Evolutionary conservation across 345 rosid species (phyloP), one percentile per base, ranked within the genome.

Genomic region (Microthlaspi erraticum): DNA sequence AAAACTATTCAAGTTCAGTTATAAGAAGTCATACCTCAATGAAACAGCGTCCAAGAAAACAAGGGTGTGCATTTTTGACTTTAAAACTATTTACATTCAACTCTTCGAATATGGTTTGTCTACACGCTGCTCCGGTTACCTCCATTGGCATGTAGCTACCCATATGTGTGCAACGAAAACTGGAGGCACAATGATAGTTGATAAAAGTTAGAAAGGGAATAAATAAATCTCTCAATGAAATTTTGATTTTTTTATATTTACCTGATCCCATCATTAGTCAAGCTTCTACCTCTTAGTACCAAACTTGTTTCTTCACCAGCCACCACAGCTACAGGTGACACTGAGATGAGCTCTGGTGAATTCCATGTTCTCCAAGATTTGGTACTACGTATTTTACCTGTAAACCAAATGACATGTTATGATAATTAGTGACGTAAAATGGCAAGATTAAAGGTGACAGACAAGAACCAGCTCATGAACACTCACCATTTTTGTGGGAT

Each of bases 241-340:
- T 8, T 58, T n/a, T 11, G 38, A 13, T 3, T 39, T 42, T 17
- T 10, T 56, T 50, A 41, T 49, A 39, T 87, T 81, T 70, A 89
- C 98, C 78, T 85, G 72, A 95, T 92, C 36, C 94, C 89, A 29
- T 81, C 81, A 64, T 68, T 77, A 54, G 81, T 73, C 64, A 89
- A 79, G 77, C 86, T 86, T 83, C 91, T 86, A 59, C 98, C 98
- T 84, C 83, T 82, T 52, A 89, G 75, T 31, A 74, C 72, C 60
- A 92, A 86, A 59, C 86, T 83, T 53, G 85, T 79, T 73, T 84
- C 88, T 69, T 85, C 79, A 61, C 96, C 94, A 52, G 82, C 81
- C 49, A 87, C 94, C 58, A 90, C 83, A 56, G 98, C 96, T 73
- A 89, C 68, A 8, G 96, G 98, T 44, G 88, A 86, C 17, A 92